Conservation (phyloP, 1,139 yeast genomes). For the Yamadazyma trypodendri region DNA sequence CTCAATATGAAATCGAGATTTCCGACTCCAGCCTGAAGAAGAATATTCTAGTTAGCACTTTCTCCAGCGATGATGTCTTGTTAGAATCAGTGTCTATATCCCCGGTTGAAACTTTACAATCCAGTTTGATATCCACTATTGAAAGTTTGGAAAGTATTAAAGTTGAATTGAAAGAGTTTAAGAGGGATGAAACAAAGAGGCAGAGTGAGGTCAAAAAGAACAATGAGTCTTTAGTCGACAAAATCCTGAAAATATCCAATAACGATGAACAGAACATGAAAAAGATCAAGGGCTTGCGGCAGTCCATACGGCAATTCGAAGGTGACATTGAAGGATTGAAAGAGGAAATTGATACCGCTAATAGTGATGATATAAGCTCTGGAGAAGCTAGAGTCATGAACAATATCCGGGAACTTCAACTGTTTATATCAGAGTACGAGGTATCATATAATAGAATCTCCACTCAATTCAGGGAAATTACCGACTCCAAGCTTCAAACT, state of each 20-base stretch:
- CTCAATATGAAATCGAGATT: slow-evolving; percentile 67
- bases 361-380: slow-evolving; percentile 13
- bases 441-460: slow-evolving; percentile 23
- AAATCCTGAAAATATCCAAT: slow-evolving; percentile 37
- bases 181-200: slow-evolving; percentile 61
- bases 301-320: slow-evolving; percentile 42
- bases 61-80: slow-evolving; percentile 22
- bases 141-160: slow-evolving; percentile 52
- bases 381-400: slow-evolving; percentile 15
- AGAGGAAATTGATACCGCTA: slow-evolving; percentile 19
- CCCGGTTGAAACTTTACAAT: slow-evolving; percentile 59
- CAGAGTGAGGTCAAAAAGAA: slow-evolving; percentile 53
- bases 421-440: slow-evolving; percentile 26
- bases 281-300: slow-evolving; percentile 44
- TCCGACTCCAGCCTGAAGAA: slow-evolving; percentile 25
- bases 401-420: slow-evolving; percentile 26
- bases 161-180: slow-evolving; percentile 53
- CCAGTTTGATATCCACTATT: slow-evolving; percentile 61
- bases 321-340: slow-evolving; percentile 31
- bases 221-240: slow-evolving; percentile 53
- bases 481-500: slow-evolving; percentile 22
- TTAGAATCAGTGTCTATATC: slow-evolving; percentile 27
- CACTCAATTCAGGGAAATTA: slow-evolving; percentile 22
- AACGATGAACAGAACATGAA: slow-evolving; percentile 27
- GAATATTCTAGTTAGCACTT: slow-evolving; percentile 30